Conservation (phyloP, 192 early-diverging fungal genomes). For the Umbelopsis ramanniana region DNA sequence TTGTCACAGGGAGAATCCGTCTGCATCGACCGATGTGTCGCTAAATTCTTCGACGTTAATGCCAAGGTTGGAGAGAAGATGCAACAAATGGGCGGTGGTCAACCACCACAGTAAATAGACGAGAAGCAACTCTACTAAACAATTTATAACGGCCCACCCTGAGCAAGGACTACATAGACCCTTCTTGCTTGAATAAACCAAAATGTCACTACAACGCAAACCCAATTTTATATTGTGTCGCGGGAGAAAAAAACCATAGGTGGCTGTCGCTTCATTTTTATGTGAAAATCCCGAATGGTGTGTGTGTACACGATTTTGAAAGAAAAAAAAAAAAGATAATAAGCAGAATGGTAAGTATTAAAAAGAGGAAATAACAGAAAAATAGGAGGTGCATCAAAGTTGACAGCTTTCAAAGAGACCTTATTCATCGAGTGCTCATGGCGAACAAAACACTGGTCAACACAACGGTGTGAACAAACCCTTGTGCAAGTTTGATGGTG, state of each 20-base stretch:
- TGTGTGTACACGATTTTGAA: no score
- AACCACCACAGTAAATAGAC: conserved; percentile 14
- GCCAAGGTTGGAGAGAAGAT: conserved; percentile 81
- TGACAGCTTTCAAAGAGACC: background rate
- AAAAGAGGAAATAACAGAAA: no score
- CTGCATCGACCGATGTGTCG: conserved; percentile 90
- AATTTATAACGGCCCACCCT: background rate
- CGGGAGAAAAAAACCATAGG: no score
- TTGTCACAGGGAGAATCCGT: conserved; percentile 91
- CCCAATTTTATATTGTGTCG: no score
- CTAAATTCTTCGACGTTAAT: conserved; percentile 91
- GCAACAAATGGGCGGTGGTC: conserved; percentile 51
- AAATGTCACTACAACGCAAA: background rate
- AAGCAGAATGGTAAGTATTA: no score
- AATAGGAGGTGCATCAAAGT: background rate
- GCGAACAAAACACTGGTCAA: background rate
- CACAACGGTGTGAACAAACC: conserved; percentile 8
- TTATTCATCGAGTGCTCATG: background rate
- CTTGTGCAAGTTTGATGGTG: conserved; percentile 10
- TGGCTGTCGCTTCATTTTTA: no score
- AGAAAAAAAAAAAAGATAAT: no score
- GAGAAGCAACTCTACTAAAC: background rate
- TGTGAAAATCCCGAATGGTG: no score
- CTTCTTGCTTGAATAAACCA: background rate
- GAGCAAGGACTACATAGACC: conserved; percentile 4